phyloP scores from a whole-genome alignment of 371 early-diverging fungal species.

The Mucor irregularis region DNA sequence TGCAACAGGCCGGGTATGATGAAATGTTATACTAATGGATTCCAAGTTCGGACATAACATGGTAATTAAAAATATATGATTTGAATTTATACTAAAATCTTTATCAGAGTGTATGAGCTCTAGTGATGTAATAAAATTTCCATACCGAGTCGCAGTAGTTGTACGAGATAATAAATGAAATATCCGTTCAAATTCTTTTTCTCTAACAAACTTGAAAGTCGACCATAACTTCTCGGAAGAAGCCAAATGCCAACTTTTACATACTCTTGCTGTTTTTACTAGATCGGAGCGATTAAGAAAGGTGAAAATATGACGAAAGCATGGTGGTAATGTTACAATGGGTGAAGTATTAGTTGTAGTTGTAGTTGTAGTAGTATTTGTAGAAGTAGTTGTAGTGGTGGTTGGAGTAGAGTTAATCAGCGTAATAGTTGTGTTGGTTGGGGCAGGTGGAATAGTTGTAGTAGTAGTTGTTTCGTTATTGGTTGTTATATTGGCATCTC shows the following conservation, averaged over 20 bases:
- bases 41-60: slow-evolving; percentile 40
- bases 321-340: slow-evolving; percentile 9
- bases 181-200: slow-evolving; percentile 45
- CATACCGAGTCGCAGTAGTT: slow-evolving; percentile 29
- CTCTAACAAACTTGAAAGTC: slow-evolving; percentile 39
- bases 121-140: slow-evolving; percentile 32
- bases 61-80: slow-evolving; percentile 39
- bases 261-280: slow-evolving; percentile 24
- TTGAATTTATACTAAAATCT: slow-evolving; percentile 37
- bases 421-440: too few relatives aligned
- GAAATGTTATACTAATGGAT: slow-evolving; percentile 39
- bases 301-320: slow-evolving; percentile 31
- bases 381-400: too few relatives aligned
- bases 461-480: too few relatives aligned
- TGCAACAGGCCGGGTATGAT: slow-evolving; percentile 40
- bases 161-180: slow-evolving; percentile 40
- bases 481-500: slow-evolving; percentile 30
- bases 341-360: slow-evolving; percentile 2
- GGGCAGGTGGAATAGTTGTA: too few relatives aligned
- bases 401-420: too few relatives aligned
- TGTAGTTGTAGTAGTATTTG: background rate
- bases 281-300: slow-evolving; percentile 29
- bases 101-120: slow-evolving; percentile 45
- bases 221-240: slow-evolving; percentile 35
- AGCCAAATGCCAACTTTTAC: slow-evolving; percentile 32